A percentile compares a stretch with the other conserved stretches of the same genome.
Evolutionary conservation across 768 basidiomycete species (phyloP).

Genomic region (Suillus subluteus): DNA sequence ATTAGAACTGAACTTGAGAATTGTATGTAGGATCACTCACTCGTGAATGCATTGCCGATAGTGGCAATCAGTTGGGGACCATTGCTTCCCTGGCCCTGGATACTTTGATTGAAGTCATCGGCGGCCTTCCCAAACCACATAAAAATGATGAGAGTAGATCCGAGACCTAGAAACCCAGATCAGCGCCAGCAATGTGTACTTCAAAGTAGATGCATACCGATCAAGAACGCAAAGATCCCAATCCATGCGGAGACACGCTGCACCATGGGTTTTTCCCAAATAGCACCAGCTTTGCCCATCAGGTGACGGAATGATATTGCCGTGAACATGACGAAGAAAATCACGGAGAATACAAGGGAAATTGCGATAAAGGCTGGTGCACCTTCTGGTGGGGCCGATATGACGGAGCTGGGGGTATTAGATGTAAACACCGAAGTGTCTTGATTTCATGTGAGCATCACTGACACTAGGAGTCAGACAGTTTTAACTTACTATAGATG

Average conservation of each 20-base stretch:
- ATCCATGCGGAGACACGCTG: slow-evolving; percentile 72
- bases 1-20: slow-evolving; percentile 8
- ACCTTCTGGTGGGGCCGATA: slow-evolving; percentile 62
- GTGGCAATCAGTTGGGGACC: slow-evolving; percentile 65
- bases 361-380: slow-evolving; percentile 69
- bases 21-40: slow-evolving; percentile 44
- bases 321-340: slow-evolving; percentile 71
- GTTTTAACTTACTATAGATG: slow-evolving; percentile 55
- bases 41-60: slow-evolving; percentile 74
- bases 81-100: slow-evolving; percentile 51
- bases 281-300: slow-evolving; percentile 53
- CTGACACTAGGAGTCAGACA: neutral
- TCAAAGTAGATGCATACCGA: slow-evolving; percentile 46
- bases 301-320: slow-evolving; percentile 68
- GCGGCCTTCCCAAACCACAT: slow-evolving; percentile 85
- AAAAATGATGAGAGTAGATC: slow-evolving; percentile 69
- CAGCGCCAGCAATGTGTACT: slow-evolving; percentile 6
- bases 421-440: slow-evolving; percentile 67
- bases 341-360: slow-evolving; percentile 54
- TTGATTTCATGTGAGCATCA: slow-evolving; percentile 28
- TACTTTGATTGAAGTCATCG: slow-evolving; percentile 73
- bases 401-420: slow-evolving; percentile 55
- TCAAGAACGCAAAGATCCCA: slow-evolving; percentile 75
- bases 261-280: slow-evolving; percentile 58
- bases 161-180: slow-evolving; percentile 50